Percentiles rank a stretch among this genome's conserved stretches.
Conservation (phyloP, 208 protist species). For the Acanthamoeba lenticulata region DNA sequence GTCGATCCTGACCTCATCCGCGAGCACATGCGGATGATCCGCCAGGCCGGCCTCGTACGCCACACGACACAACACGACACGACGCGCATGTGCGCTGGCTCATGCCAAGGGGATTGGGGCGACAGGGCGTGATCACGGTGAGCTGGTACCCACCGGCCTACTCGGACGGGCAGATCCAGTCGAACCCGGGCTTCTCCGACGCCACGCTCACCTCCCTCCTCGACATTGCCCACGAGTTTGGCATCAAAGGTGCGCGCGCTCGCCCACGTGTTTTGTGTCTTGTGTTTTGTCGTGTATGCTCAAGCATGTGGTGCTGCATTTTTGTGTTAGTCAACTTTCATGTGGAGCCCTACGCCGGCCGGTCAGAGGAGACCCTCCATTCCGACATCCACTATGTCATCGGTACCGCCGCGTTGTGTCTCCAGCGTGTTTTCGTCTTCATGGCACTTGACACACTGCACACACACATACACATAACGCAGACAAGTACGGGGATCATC, state of each 20-base stretch:
- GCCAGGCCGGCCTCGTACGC: conserved; percentile 1
- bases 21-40: conserved; percentile 65
- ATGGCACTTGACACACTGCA: no score
- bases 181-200: conserved; percentile 31
- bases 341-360: not conserved
- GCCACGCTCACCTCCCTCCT: not conserved
- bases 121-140: conserved; percentile 52
- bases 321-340: conserved; percentile 2
- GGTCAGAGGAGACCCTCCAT: not conserved
- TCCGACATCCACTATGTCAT: not conserved
- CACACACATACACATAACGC: not conserved
- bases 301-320: not conserved
- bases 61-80: not conserved
- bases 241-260: not conserved
- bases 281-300: not conserved
- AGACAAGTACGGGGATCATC: conserved; percentile 66
- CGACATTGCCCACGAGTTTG: not conserved
- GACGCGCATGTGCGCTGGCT: not conserved
- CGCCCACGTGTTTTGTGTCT: not conserved
- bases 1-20: not conserved
- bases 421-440: no score
- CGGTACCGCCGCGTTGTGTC: not conserved
- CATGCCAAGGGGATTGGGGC: not conserved
- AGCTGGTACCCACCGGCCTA: conserved; percentile 59
- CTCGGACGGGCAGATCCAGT: conserved; percentile 42